These are phyloP conservation scores for Cotoneaster glaucophyllus DNA, from an alignment of 306 rosid genomes.

Conservation along the genomic window DNA sequence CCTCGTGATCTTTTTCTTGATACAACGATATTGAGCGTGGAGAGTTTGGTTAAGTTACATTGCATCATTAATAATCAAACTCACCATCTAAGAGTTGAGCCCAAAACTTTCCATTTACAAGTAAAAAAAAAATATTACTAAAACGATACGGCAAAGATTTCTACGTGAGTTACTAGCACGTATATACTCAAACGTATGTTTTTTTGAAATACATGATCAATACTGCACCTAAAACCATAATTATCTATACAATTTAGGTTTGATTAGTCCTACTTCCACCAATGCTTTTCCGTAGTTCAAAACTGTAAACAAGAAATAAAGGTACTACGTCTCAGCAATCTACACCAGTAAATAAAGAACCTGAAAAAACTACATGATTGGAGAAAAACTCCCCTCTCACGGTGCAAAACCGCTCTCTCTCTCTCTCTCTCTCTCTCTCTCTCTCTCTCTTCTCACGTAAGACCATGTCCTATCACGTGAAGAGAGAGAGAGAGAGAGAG, in stretches of 20 bases:
- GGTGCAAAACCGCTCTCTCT: too few species aligned
- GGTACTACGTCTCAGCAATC: neutral
- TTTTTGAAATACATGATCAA: neutral
- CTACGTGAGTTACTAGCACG: too few species aligned
- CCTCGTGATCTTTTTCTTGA: too few species aligned
- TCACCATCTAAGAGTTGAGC: neutral
- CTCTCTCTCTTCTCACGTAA: too few species aligned
- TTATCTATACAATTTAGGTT: neutral
- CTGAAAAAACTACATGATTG: neutral
- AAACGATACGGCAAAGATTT: neutral
- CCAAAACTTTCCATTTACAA: fast-evolving
- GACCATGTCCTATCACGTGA: too few species aligned
- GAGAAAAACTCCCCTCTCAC: neutral
- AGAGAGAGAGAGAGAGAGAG: too few species aligned
- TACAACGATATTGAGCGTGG: too few species aligned
- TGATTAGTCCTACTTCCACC: neutral
- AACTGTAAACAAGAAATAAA: neutral
- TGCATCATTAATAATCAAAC: too few species aligned
- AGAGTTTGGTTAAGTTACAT: fast-evolving
- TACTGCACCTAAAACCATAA: neutral
- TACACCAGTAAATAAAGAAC: neutral
- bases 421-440: too few species aligned
- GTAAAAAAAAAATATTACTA: too few species aligned
- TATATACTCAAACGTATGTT: neutral
- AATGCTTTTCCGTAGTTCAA: neutral